Conservation (phyloP, 139 green algal species). For the Micromonas pusilla region DNA sequence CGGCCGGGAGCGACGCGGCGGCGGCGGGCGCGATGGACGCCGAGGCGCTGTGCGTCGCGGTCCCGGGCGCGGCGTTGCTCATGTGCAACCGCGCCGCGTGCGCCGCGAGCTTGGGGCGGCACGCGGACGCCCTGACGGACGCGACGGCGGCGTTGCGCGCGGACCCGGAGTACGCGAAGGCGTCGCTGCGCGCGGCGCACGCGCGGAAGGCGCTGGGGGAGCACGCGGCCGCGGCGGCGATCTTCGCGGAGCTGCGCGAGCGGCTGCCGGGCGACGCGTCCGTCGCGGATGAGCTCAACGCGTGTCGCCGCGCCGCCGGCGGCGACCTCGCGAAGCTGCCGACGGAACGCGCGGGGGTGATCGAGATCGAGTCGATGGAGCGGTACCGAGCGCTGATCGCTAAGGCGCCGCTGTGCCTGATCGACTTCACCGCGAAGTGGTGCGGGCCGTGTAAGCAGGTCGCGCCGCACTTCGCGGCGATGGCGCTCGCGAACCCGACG, state of each 20-base stretch:
- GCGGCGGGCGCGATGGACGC: neutral
- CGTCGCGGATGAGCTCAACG: neutral
- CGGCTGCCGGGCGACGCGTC: neutral
- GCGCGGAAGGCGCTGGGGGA: neutral
- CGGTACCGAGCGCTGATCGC: neutral
- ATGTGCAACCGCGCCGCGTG: conserved; percentile 21
- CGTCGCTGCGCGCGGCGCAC: neutral
- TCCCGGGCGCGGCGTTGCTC: conserved; percentile 12
- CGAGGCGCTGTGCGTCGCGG: neutral
- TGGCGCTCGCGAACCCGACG: conserved; percentile 38
- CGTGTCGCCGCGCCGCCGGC: neutral
- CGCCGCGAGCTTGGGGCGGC: neutral
- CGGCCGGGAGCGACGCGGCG: no score
- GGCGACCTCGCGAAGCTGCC: no score
- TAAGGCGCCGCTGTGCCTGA: conserved; percentile 35
- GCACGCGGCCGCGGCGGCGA: neutral
- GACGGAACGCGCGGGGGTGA: neutral
- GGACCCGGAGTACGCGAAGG: conserved; percentile 18
- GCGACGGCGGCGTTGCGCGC: neutral
- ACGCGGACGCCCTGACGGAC: conserved; percentile 7
- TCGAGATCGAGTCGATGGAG: neutral
- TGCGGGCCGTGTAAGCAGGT: conserved; percentile 77
- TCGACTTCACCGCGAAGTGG: conserved; percentile 73
- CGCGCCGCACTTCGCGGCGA: conserved; percentile 51
- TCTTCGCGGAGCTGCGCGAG: neutral